Evolutionary conservation across 2,329 filamentous ascomycete genomes (phyloP), one percentile per base, ranked within the genome.

Genomic region (Fusarium sp.): DNA sequence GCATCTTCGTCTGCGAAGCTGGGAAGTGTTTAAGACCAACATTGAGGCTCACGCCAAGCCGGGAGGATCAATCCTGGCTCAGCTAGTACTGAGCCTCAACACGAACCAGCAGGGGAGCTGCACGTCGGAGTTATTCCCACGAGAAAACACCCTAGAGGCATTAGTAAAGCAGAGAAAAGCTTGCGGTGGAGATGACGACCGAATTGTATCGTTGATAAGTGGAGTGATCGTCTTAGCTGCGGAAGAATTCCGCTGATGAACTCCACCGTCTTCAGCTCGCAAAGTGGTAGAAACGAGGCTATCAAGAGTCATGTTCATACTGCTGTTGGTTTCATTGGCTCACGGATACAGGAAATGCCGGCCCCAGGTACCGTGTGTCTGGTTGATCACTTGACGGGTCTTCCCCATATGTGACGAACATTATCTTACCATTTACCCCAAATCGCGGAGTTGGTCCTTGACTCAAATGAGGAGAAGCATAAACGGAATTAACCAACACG

Each of bases 391-490:
- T 63, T 52, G 41, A 68, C 47, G 50, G 54, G n/a, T 36, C 56
- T 54, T 68, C 57, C 62, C 64, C 69, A 64, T 58, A 62, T 63
- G 55, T 57, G 57, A 52, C 38, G 38, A 58, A 34, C 54, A 70
- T 38, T 28, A 62, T 55, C 52, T 39, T 34, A 22, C 26, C 26
- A 42, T 57, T 50, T 66, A 66, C 66, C 61, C 66, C 66, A 76
- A 73, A 67, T 64, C 58, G 56, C 41, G 57, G 60, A 62, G 36
- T 24, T 44, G 48, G 51, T 11, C 36, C 36, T 41, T 48, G n/a
- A 56, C 30, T 20, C 45, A 42, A 55, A 45, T 70, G 75, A 77
- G 75, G 75, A 50, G 70, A 76, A 75, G 75, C 68, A 75, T 75
- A 71, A 68, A 41, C 14, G 14, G 13, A 47, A 59, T 48, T 60